Conservation (phyloP, 2,329 filamentous ascomycete species). For the Colletotrichum eremochloae region DNA sequence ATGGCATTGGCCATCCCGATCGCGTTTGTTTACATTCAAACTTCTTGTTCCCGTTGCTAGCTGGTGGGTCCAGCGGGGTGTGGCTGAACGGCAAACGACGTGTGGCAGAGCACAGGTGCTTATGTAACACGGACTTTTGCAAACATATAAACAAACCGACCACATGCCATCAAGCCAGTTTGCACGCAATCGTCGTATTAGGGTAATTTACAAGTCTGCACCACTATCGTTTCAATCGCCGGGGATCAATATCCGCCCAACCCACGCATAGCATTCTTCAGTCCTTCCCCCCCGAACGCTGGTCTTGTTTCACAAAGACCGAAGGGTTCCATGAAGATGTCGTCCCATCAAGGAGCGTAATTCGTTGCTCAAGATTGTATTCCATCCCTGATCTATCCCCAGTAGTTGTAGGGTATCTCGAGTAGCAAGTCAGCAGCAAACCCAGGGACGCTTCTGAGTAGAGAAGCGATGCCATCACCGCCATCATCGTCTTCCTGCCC, state of each 20-base stretch:
- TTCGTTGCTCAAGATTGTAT: background rate
- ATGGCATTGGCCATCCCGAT: constrained; percentile 28
- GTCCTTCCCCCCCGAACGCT: too few relatives aligned
- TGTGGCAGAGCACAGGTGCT: background rate
- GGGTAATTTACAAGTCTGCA: background rate
- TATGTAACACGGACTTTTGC: background rate
- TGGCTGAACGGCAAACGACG: background rate
- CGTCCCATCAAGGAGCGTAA: too few relatives aligned
- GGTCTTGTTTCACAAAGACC: too few relatives aligned
- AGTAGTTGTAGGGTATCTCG: background rate
- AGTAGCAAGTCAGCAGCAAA: background rate
- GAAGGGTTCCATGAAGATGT: too few relatives aligned
- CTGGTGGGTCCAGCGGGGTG: constrained; percentile 41
- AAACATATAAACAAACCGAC: background rate
- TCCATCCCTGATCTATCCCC: background rate
- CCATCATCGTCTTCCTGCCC: background rate
- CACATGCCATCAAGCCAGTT: too few relatives aligned
- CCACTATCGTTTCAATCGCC: too few relatives aligned
- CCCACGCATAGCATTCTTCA: too few relatives aligned
- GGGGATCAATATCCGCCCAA: too few relatives aligned
- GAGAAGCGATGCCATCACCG: too few relatives aligned
- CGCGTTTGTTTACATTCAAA: constrained; percentile 45
- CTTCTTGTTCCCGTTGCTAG: constrained; percentile 38
- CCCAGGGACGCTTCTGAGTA: background rate
- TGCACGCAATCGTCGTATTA: background rate